Evolutionary conservation across 2,329 filamentous ascomycete species (phyloP).

Genomic region (Aspergillus pseudonomiae): DNA sequence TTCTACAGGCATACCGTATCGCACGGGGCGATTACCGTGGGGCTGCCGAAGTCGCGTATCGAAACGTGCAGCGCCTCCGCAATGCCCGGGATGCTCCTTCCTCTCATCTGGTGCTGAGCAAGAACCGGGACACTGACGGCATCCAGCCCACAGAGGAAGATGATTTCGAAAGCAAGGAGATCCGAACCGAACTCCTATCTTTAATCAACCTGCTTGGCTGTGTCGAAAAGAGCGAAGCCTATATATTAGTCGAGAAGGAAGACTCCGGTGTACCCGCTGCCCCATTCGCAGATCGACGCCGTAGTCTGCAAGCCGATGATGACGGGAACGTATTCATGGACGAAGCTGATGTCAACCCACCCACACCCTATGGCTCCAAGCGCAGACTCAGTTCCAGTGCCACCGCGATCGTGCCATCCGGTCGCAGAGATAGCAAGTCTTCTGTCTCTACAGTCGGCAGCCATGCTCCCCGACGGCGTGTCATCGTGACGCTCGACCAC

Average conservation of each 20-base stretch:
- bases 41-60: constrained; percentile 61
- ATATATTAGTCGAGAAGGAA: constrained; percentile 61
- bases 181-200: constrained; percentile 75
- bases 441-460: constrained; percentile 18
- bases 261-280: constrained; percentile 17
- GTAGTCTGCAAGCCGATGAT: constrained; percentile 47
- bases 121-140: constrained; percentile 38
- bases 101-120: constrained; percentile 39
- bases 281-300: constrained; percentile 48
- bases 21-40: constrained; percentile 85
- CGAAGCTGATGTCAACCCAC: constrained; percentile 29
- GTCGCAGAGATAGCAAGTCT: constrained; percentile 26
- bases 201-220: constrained; percentile 92
- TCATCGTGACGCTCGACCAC: constrained; percentile 82
- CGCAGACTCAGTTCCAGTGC: constrained; percentile 27
- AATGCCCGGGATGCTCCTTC: constrained; percentile 37
- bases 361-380: constrained; percentile 19
- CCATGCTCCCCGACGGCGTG: constrained; percentile 57
- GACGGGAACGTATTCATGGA: constrained; percentile 45
- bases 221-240: constrained; percentile 78
- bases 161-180: constrained; percentile 55
- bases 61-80: constrained; percentile 57
- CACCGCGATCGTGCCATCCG: constrained; percentile 23
- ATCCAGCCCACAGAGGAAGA: constrained; percentile 37
- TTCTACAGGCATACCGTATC: constrained; percentile 89